Evolutionary conservation across 495 filamentous ascomycete species (phyloP).

Genomic region (Trichoderma erinaceum): DNA sequence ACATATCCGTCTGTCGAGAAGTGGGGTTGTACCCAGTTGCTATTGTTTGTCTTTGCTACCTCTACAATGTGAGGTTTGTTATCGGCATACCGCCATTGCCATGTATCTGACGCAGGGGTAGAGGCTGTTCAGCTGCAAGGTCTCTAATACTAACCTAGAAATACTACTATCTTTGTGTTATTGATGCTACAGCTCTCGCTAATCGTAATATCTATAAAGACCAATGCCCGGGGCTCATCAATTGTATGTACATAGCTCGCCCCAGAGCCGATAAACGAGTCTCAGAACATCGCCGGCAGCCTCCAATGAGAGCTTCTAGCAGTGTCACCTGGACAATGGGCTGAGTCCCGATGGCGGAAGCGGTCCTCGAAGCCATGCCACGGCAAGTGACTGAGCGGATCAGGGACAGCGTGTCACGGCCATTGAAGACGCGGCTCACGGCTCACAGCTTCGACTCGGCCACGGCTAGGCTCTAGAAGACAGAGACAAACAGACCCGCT

Average conservation of each 20-base stretch:
- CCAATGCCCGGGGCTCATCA: no score
- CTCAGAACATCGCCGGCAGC: no score
- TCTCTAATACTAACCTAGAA: no score
- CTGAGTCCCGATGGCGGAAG: background rate
- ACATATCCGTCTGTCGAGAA: background rate
- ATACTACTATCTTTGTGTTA: no score
- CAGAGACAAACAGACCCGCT: background rate
- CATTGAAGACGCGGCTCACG: background rate
- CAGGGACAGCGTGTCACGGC: constrained; percentile 1
- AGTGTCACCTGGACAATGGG: background rate
- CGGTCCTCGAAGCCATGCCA: background rate
- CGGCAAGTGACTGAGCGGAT: constrained; percentile 19
- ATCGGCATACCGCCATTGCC: background rate
- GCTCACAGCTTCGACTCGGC: background rate
- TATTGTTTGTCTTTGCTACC: background rate
- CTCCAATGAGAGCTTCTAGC: background rate
- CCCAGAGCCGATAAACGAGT: no score
- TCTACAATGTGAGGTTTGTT: background rate
- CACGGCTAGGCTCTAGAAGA: background rate
- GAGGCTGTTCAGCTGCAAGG: no score
- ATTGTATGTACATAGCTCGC: background rate
- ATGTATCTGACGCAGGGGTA: background rate
- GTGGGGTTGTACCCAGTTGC: background rate
- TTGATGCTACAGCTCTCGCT: no score
- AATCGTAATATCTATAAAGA: no score